These are phyloP conservation scores for Moesziomyces aphidis DNA, from an alignment of 1,284 basidiomycete genomes.

Conservation along the genomic window DNA sequence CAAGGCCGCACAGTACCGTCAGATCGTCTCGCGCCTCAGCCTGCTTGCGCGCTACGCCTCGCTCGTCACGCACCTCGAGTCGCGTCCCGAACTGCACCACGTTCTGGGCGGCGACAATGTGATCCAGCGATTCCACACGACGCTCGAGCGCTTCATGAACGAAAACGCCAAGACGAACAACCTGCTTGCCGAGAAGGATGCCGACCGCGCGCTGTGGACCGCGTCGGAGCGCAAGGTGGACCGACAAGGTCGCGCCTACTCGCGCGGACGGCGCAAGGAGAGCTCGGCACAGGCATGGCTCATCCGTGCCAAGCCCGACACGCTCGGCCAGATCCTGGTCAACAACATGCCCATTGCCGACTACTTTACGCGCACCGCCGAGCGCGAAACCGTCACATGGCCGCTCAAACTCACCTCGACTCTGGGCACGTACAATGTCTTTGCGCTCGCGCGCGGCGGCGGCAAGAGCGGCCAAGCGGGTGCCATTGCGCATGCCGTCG, in stretches of 20 bases:
- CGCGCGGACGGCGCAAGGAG: slow-evolving; percentile 60
- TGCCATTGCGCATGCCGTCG: slow-evolving; percentile 85
- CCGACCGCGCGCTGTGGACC: slow-evolving; percentile 25
- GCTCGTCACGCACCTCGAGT: slow-evolving; percentile 59
- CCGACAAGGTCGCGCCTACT: slow-evolving; percentile 50
- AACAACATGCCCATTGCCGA: slow-evolving; percentile 82
- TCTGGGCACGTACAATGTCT: slow-evolving; percentile 93
- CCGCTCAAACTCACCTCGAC: slow-evolving; percentile 86
- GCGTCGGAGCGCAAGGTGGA: slow-evolving; percentile 28
- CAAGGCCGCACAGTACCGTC: slow-evolving; percentile 79
- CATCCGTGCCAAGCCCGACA: slow-evolving; percentile 75
- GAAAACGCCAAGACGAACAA: slow-evolving; percentile 37
- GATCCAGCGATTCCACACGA: slow-evolving; percentile 39
- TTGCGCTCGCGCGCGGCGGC: slow-evolving; percentile 86
- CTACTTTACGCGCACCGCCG: slow-evolving; percentile 82
- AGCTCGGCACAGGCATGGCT: slow-evolving; percentile 81
- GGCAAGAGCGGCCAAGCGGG: slow-evolving; percentile 90
- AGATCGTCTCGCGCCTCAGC: slow-evolving; percentile 76
- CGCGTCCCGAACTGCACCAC: not conserved
- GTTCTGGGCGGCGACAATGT: slow-evolving; percentile 15
- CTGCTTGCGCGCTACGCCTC: slow-evolving; percentile 79
- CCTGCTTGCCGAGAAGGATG: slow-evolving; percentile 21
- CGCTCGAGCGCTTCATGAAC: slow-evolving; percentile 53
- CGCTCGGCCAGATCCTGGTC: slow-evolving; percentile 76
- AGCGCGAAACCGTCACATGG: slow-evolving; percentile 83